Base-by-base conservation (phyloP, 2,329 filamentous ascomycete genomes). In the Coniochaeta sp. region DNA sequence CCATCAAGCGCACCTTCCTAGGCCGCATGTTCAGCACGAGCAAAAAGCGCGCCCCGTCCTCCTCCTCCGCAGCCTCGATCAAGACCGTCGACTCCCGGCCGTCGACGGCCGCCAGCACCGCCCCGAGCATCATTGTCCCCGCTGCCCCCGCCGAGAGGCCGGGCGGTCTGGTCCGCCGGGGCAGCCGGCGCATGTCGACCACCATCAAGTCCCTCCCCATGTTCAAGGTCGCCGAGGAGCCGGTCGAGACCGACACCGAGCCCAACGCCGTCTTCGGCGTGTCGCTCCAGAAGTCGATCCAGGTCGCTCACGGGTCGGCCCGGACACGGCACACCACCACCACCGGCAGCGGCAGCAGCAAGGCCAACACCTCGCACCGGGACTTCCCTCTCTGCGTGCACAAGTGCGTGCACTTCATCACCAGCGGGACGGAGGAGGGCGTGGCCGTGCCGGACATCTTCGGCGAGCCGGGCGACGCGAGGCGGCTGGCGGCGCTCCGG, bases 331-430 rank as follows among this genome's bases (percentile, higher is more conserved):
- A 78, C 65, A 68, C 67, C 50, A 68, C 69, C 19, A 69, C 68
- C 54, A 68, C 6, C 19, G 12, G 14, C 47, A 38, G 38, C 19
- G 70, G 68, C 54, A 68, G 19, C 19, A n/a, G 14, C 47, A 38
- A 57, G 31, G n/a, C 31, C n/a, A 26, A 16, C 54, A 71, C 71
- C 4, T 72, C 73, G 17, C 68, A 71, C 34, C 71, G 74, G 28
- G 73, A 74, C 11, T 78, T 78, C 61, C 77, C 77, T 6, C 66
- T 78, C 17, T 76, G 74, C 64, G 67, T 79, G 55, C 71, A 77
- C 55, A 72, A 73, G 54, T 78, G 75, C 60, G 69, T 69, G 58
- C 76, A 74, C 62, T 65, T 77, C 62, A 73, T 67, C 59, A 63
- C 71, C 26, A 8, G 2, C 9, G 54, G 54, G 31, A 57, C 28